Evolutionary conservation across 1,284 basidiomycete species (phyloP), one percentile per base, ranked within the genome.

Genomic region (Microbotryum scabiosae): DNA sequence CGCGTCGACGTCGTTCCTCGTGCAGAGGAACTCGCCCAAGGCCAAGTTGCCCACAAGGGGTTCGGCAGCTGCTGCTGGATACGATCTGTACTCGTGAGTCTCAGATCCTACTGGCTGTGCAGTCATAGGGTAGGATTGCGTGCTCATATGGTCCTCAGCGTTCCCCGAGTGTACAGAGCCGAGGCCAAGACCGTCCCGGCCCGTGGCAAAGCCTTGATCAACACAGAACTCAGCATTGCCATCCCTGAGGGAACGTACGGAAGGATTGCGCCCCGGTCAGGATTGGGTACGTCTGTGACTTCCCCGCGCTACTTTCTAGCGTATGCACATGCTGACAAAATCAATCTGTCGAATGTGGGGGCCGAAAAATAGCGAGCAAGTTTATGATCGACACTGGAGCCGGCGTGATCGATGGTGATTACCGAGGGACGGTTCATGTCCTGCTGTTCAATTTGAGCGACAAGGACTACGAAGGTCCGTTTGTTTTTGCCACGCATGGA

Each of bases 381-480:
- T 92, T 90, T 76, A 90, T 91, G 81, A 97, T 98, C 64, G 88
- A 96, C 74, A 93, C 90, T 0, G 94, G 94, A 1, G 96, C 94
- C 6, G 94, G 94, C 43, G 94, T 98, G 21, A 84, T 98, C 61
- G 96, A 98, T 69, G 87, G 89, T 14, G 94, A 98, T 75, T 98
- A 98, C 76, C 83, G 96, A 45, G 94, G 96, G 5, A 79, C 85
- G 9, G 82, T 98, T 58, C 92, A 88, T 73, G 90, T 97, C n/a
- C 79, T 98, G 28, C 80, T 98, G 44, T 97, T 94, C 82, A 98
- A 98, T 75, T 82, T 87, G 61, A 86, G 86, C 0, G 88, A 93
- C 70, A 78, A 83, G 64, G 90, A 96, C 72, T 97, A 97, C 73
- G 78, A 87, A 75, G 85, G 91, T 88, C 62, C 62, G 81, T 77